Base-by-base conservation (phyloP, 2,329 filamentous ascomycete genomes). In the Exophiala spinifera region DNA sequence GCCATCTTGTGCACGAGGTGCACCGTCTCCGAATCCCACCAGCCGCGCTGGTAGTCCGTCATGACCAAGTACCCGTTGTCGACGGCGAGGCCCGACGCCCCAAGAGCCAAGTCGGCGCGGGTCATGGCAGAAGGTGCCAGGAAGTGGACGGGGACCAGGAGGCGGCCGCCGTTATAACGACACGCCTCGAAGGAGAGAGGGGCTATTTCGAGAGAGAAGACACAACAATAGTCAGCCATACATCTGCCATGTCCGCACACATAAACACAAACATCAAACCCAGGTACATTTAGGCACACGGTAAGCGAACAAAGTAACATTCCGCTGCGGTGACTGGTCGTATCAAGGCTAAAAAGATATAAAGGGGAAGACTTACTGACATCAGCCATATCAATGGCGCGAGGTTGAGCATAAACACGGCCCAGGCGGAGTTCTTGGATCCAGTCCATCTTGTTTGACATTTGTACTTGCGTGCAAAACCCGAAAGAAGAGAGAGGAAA, bases 171-270 rank as follows among this genome's bases (percentile, higher is more conserved):
- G 17, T 49, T 49, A 34, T 23, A 49, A 14, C 46, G 46, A 23
- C 46, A 49, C 5, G 46, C 33, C 28, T 49, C 31, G 17, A 37
- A 56, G 34, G 21, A 21, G 8, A 55, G 20, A 15, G 42, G 42
- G 3, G 14, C 42, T 44, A 23, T 5, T 13, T 7, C 40, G 17
- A 44, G 14, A 39, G 11, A 31, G 11, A 10, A 2, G 6, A 31
- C 6, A 11, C 6, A 31, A 2, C 3, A 31, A 11, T 10, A 31
- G n/a, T n/a, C n/a, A n/a, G n/a, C n/a, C n/a, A n/a, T n/a, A n/a
- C n/a, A n/a, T n/a, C n/a, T n/a, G n/a, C n/a, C n/a, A n/a, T n/a
- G n/a, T n/a, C 10, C 28, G 11, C 28, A 31, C 28, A 31, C 28
- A 31, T 10, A 31, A 6, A 31, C 28, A 11, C 28, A 31, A 10